Base-by-base conservation (phyloP, 345 rosid genomes). In the Eucalyptus caleyi region DNA sequence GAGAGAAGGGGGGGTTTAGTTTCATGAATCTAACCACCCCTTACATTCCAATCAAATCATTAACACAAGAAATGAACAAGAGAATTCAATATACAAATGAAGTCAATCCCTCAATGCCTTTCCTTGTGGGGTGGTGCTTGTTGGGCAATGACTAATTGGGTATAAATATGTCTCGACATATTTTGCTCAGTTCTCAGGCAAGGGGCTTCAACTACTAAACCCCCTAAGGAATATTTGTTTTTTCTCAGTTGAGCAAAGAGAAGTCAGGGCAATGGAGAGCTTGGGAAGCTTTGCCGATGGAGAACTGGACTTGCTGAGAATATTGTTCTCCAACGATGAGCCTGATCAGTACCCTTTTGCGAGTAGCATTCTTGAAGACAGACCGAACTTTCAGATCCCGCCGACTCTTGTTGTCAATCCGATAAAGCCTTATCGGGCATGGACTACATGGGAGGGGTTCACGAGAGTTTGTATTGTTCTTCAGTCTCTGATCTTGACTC, bases 251-350 rank as follows among this genome's bases (percentile, higher is more conserved):
- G 42, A 40, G 47, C 47, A 77, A 77, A 40, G 83, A 77, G 47
- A 21, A 40, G 85, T 77, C 54, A 86, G 27, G 53, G 37, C 26
- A 59, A 86, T 86, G 88, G 88, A 86, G 54, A 59, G 88, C 62
- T n/a, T 86, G 65, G 87, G 65, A 86, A 30, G 45, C 42, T 86
- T 86, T 50, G 56, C 88, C 23, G 88, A 91, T 53, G 95, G 92
- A 85, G 95, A 94, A 80, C 93, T 93, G 93, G 95, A 94, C 87
- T 89, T 88, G 37, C 88, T 94, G 60, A 87, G 90, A 93, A 89
- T 91, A 87, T 89, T 94, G 86, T 92, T 93, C 89, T 88, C 91
- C 89, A 50, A 54, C 50, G 92, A 92, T 88, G 95, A 93, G 81
- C 89, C 90, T 77, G 94, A 60, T 49, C 95, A 91, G 87, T 91